Conservation (phyloP, 495 filamentous ascomycete species). For the Daldinia childiae region DNA sequence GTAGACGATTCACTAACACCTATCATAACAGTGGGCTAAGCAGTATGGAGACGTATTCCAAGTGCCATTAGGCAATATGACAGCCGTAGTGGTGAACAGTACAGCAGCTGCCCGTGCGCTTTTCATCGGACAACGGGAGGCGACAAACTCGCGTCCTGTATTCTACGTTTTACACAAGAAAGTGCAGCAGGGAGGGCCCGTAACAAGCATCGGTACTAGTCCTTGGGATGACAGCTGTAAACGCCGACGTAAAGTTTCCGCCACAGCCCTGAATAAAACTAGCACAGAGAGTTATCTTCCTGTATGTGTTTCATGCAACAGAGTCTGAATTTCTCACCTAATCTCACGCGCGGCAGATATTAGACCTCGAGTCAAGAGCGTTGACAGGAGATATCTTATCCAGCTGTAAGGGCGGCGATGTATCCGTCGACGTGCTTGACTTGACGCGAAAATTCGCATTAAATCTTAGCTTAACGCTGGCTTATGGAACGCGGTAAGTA, state of each 20-base stretch:
- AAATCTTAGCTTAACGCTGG: conserved; percentile 72
- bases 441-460: conserved; percentile 76
- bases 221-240: conserved; percentile 82
- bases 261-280: conserved; percentile 74
- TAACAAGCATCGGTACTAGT: conserved; percentile 78
- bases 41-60: conserved; percentile 73
- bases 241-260: conserved; percentile 73
- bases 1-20: background rate
- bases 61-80: conserved; percentile 71
- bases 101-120: conserved; percentile 73
- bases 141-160: conserved; percentile 75
- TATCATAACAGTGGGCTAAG: conserved; percentile 23
- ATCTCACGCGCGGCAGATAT: conserved; percentile 51
- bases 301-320: background rate
- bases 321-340: background rate
- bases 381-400: conserved; percentile 73
- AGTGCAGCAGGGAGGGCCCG: conserved; percentile 65
- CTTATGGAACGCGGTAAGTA: conserved; percentile 66
- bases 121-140: conserved; percentile 76
- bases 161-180: conserved; percentile 79
- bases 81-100: conserved; percentile 75
- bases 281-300: conserved; percentile 76
- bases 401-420: conserved; percentile 64
- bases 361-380: conserved; percentile 72
- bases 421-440: conserved; percentile 68